Base-by-base conservation (phyloP, 2,329 filamentous ascomycete genomes). In the Podosphaera xanthii region DNA sequence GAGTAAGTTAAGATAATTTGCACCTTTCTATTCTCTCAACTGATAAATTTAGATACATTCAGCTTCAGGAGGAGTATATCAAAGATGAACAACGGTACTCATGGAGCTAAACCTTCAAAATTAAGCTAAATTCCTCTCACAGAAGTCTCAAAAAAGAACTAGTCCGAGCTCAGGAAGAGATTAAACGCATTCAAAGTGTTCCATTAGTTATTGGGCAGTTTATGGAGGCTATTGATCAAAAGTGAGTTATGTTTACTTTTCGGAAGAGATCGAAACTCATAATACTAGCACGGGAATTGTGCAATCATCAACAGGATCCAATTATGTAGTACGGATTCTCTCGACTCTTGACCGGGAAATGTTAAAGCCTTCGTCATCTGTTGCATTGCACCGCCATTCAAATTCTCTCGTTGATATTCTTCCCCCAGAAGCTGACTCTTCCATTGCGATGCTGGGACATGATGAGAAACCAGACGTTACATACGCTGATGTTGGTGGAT, bases 211-310 rank as follows among this genome's bases (percentile, higher is more conserved):
- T 98, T 71, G 92, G 92, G 62, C 92, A 98, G 74, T 98, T 98
- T 71, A 98, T 98, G 92, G 92, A 98, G 74, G 92, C 92, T 59
- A 98, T 98, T 70, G 92, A 98, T 72, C 92, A 98, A 74, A 98
- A 96, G 88, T 94, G 78, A 71, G 80, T 61, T 57, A 33, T 44
- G 61, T 10, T 58, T 34, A 33, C 22, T 31, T 10, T 14, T 46
- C 44, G 22, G n/a, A 14, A n/a, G 35, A 48, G 2, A 58, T 57
- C 36, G 57, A 60, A 49, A 60, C 63, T 67, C 61, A 67, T 55
- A 38, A 30, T 12, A 60, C 50, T 68, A 95, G 89, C 73, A 98
- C 92, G 64, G 92, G 92, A 60, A 98, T 98, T 66, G 92, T 98
- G 63, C 92, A 98, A 73, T 97, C 91, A 57, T 96, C 89, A 63